Base-by-base conservation (phyloP, 257 asterid species). In the Lycium barbarum region DNA sequence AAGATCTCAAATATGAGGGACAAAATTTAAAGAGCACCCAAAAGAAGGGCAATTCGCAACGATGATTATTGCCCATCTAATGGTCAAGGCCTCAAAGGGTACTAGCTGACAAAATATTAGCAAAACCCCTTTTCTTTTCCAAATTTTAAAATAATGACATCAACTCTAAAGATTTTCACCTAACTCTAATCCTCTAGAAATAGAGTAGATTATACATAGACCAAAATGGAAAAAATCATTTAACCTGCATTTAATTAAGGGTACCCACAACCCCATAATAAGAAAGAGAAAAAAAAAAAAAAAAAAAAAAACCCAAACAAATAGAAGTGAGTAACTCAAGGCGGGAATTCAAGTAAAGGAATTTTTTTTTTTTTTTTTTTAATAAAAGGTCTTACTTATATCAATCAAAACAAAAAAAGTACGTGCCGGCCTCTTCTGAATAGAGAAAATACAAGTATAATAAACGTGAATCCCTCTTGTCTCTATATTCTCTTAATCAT, bases 371-470 rank as follows among this genome's bases (percentile, higher is more conserved):
- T 26, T 26, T 26, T 26, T 26, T 26, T 26, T 26, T 26, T 26
- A 26, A 26, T 5, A 71, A 45, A 38, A 5, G n/a, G 65, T 53
- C 15, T 36, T 8, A 78, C n/a, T 71, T 26, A 26, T 55, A 20
- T 18, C 70, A 45, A 74, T 74, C 81, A 40, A 72, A 59, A n/a
- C n/a, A 2, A n/a, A 36, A 43, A 36, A 17, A 38, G 62, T 20
- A 81, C 84, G 84, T 81, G 78, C 84, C 84, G 78, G 74, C 84
- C 84, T 81, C 84, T 66, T 62, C 72, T 38, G 33, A 17, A 26
- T 26, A 26, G 33, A 26, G 33, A 26, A 26, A 26, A 26, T 26
- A 26, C 1, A 26, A 26, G 33, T 26, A 26, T 26, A 26, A 26
- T 26, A 74, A 80, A 58, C 83, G 81, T 80, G 83, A 80, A 80